phyloP scores from a whole-genome alignment of 192 early-diverging fungal species.

The Pilaira anomala region DNA sequence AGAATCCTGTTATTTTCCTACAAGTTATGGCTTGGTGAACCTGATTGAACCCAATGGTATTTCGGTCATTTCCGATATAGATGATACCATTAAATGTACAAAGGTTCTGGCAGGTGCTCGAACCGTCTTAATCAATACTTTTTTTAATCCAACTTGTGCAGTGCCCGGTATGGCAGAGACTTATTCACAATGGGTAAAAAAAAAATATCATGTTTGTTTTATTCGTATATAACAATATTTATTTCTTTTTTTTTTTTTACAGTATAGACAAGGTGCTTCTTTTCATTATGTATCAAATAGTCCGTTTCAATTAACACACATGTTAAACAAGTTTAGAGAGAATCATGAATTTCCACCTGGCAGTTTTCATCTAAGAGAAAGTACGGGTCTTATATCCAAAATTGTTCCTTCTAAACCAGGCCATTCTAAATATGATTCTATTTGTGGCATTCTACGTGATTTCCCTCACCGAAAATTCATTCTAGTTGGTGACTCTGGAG shows the following conservation, averaged over 20 bases:
- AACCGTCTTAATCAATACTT: slow-evolving; percentile 58
- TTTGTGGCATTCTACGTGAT: slow-evolving; percentile 47
- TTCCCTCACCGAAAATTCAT: slow-evolving; percentile 78
- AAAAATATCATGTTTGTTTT: neutral
- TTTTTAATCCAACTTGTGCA: slow-evolving; percentile 50
- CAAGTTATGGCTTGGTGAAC: slow-evolving; percentile 40
- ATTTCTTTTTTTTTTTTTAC: slow-evolving; percentile 20
- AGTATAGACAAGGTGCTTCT: slow-evolving; percentile 57
- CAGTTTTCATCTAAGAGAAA: slow-evolving; percentile 62
- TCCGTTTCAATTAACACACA: slow-evolving; percentile 78
- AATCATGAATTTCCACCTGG: slow-evolving; percentile 71
- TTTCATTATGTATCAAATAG: slow-evolving; percentile 88
- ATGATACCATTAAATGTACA: slow-evolving; percentile 91
- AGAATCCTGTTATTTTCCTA: slow-evolving; percentile 33
- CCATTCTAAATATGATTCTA: slow-evolving; percentile 50
- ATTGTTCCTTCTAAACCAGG: slow-evolving; percentile 51
- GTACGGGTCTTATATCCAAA: slow-evolving; percentile 57
- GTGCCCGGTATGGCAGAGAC: slow-evolving; percentile 48
- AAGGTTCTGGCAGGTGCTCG: slow-evolving; percentile 66
- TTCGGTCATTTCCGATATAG: slow-evolving; percentile 82
- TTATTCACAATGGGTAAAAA: slow-evolving; percentile 45
- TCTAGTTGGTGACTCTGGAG: slow-evolving; percentile 82
- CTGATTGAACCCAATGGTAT: slow-evolving; percentile 68
- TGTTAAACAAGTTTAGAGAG: slow-evolving; percentile 62
- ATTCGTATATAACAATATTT: neutral